Evolutionary conservation across 73 alveolate species (phyloP).

Genomic region (Breviolum minutum): DNA sequence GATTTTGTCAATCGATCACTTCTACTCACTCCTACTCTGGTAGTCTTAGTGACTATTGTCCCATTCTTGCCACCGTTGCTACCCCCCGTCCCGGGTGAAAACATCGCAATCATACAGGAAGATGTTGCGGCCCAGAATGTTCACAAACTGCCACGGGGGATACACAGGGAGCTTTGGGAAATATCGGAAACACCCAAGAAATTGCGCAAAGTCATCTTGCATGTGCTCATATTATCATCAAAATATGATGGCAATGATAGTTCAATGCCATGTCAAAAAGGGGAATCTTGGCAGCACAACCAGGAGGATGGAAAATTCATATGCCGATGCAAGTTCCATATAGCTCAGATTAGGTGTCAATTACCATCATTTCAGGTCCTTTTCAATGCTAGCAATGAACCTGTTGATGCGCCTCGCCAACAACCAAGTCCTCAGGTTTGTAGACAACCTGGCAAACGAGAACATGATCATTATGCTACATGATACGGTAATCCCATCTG

Average conservation of each 20-base stretch:
- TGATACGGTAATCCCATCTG: background rate
- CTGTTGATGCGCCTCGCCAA: slow-evolving; percentile 20
- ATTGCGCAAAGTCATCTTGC: no score
- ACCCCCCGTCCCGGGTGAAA: slow-evolving; percentile 48
- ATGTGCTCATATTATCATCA: no score
- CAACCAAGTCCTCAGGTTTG: slow-evolving; percentile 59
- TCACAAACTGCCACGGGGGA: background rate
- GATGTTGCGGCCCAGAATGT: slow-evolving; percentile 59
- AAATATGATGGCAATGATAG: no score
- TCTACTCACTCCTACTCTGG: background rate
- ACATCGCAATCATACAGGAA: slow-evolving; percentile 66
- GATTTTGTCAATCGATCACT: no score
- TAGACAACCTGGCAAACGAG: background rate
- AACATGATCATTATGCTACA: background rate
- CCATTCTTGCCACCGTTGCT: background rate
- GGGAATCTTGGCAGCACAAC: no score
- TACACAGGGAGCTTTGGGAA: background rate
- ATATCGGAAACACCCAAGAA: background rate
- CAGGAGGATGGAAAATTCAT: no score
- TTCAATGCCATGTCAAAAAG: no score
- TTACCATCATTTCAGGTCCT: background rate
- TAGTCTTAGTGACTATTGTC: background rate
- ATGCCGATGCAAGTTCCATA: no score
- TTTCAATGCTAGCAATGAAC: background rate
- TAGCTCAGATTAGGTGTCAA: no score